These are phyloP conservation scores for Ballota nigra DNA, from an alignment of 257 asterid genomes.

Conservation along the genomic window DNA sequence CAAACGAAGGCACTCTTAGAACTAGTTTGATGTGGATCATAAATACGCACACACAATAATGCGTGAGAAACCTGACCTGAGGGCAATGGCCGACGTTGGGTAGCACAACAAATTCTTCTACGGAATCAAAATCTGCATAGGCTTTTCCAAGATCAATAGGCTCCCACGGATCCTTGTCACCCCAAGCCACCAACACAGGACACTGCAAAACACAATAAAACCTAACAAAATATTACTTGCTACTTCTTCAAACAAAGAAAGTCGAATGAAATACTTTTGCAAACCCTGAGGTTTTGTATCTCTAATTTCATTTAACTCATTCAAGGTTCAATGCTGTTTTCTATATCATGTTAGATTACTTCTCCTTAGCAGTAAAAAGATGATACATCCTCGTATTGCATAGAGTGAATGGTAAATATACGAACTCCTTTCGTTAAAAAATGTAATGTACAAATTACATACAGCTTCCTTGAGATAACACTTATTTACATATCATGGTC, in stretches of 20 bases:
- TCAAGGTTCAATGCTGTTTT: not conserved
- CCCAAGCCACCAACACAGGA: conserved; percentile 93
- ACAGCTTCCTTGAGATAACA: too few relatives aligned
- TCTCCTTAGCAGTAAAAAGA: not conserved
- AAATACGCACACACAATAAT: not conserved
- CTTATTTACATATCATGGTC: not conserved
- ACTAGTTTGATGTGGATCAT: too few relatives aligned
- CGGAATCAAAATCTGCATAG: conserved; percentile 59
- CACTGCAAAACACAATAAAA: conserved; percentile 42
- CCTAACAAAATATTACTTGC: not conserved
- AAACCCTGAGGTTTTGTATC: not conserved
- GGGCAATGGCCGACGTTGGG: conserved; percentile 98
- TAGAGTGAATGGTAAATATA: too few relatives aligned
- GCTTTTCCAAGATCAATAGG: conserved; percentile 85
- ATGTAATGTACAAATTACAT: not conserved
- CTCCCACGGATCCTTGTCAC: conserved; percentile 99
- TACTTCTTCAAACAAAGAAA: not conserved
- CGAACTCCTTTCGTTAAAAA: too few relatives aligned
- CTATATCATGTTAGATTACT: not conserved
- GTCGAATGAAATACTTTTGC: not conserved
- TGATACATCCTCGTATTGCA: too few relatives aligned
- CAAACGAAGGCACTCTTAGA: not conserved
- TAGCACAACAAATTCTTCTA: conserved; percentile 76
- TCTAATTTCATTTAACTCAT: not conserved
- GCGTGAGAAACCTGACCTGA: conserved; percentile 71